These are phyloP conservation scores for Jaltomata sinuosa DNA, from an alignment of 257 asterid species.

Conservation along the genomic window DNA sequence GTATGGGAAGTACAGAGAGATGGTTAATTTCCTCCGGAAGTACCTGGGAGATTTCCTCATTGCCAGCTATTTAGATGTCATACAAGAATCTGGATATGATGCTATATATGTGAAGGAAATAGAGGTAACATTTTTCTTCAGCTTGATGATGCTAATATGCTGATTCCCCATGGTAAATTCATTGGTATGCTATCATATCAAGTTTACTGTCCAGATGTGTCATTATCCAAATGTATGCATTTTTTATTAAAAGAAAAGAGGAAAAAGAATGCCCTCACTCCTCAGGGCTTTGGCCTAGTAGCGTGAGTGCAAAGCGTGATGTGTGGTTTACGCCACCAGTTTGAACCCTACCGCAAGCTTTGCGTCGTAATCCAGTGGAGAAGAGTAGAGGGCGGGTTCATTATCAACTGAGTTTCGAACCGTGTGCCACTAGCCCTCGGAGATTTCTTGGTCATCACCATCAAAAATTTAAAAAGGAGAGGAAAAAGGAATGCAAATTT, in stretches of 20 bases:
- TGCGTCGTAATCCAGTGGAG: neutral
- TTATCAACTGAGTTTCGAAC: neutral
- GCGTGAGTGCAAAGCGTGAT: neutral
- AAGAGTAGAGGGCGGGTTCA: neutral
- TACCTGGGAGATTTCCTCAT: constrained; percentile 91
- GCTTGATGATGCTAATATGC: neutral
- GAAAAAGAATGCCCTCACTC: neutral
- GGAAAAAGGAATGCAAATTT: neutral
- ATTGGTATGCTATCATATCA: neutral
- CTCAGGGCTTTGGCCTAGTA: neutral
- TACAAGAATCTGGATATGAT: constrained; percentile 82
- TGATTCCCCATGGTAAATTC: neutral
- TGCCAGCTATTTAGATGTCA: constrained; percentile 70
- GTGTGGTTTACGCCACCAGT: neutral
- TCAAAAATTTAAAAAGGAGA: neutral
- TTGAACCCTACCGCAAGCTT: neutral
- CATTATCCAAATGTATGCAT: neutral
- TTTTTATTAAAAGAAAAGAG: neutral
- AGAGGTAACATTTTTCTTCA: constrained; percentile 45
- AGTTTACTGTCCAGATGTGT: neutral
- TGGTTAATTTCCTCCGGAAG: constrained; percentile 81
- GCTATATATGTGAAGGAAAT: constrained; percentile 60
- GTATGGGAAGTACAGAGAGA: constrained; percentile 60
- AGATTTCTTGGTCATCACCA: neutral
- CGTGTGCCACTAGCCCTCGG: neutral